Conservation (phyloP, 176 grass and related monocot genomes). For the Guadua angustifolia region DNA sequence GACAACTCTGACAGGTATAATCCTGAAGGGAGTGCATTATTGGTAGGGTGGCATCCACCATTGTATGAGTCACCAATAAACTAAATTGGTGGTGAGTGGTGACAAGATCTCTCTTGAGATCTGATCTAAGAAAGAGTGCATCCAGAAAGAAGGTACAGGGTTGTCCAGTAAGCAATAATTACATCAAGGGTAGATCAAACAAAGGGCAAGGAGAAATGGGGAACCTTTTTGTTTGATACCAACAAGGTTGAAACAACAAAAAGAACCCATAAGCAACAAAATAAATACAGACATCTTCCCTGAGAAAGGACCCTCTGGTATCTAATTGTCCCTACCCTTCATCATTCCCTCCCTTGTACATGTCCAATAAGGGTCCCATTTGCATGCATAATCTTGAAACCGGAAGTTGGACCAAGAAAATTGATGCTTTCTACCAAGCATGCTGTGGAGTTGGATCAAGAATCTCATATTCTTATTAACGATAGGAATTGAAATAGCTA, state of each 20-base stretch:
- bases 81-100: not conserved
- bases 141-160: not conserved
- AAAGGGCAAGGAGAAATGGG: not conserved
- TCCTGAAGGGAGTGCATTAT: not conserved
- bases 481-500: no score
- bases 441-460: no score
- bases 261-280: not conserved
- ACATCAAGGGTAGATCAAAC: not conserved
- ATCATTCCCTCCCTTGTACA: conserved; percentile 9
- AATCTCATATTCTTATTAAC: no score
- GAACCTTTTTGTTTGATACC: not conserved
- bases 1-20: not conserved
- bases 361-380: not conserved
- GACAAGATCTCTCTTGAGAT: not conserved
- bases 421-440: not conserved
- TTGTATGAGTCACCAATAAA: not conserved
- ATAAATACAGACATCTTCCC: not conserved
- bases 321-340: not conserved
- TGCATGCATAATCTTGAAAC: not conserved
- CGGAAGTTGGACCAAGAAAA: not conserved
- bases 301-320: not conserved
- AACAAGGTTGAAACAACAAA: not conserved
- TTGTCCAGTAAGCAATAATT: not conserved
- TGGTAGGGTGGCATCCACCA: not conserved
- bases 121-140: not conserved